Evolutionary conservation across 495 filamentous ascomycete genomes (phyloP).

Genomic region (Talaromyces proteolyticus): DNA sequence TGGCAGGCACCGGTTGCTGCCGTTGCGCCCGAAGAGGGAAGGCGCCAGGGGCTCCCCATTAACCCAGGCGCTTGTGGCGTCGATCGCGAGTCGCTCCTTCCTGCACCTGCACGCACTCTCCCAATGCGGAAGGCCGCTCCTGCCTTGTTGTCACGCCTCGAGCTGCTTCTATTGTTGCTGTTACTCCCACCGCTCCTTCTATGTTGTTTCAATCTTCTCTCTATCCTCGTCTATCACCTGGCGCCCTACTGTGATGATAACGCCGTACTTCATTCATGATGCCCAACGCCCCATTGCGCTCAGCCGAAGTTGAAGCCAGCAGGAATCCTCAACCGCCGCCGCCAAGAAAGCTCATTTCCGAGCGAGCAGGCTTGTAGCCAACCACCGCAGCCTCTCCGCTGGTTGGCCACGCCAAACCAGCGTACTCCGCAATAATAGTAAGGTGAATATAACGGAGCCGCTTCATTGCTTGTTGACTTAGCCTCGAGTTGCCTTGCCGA

Average conservation of each 20-base stretch:
- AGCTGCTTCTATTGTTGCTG: neutral
- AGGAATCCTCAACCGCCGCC: neutral
- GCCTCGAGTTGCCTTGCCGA: no score
- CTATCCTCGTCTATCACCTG: no score
- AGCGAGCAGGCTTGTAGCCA: neutral
- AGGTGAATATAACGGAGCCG: no score
- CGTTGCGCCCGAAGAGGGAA: neutral
- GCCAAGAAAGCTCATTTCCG: neutral
- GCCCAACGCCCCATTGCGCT: no score
- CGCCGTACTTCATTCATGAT: no score
- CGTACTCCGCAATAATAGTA: no score
- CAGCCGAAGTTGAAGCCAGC: no score
- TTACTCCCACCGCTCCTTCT: neutral
- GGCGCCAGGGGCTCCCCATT: slow-evolving; percentile 7
- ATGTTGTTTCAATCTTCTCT: neutral
- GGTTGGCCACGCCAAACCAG: no score
- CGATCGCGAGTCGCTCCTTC: neutral
- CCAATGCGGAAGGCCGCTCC: no score
- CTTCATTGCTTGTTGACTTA: no score
- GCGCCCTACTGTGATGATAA: no score
- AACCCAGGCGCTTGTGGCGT: slow-evolving; percentile 4
- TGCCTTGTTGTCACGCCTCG: no score
- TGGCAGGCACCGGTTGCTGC: slow-evolving; percentile 5
- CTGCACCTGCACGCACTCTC: neutral
- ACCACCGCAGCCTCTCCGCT: neutral